phyloP scores from a whole-genome alignment of 78 protist genomes.

The slime mould (Dictyostelium discoideum) region dicty_2.7 NC_007089.4:330001-330500 shows the following conservation, averaged over 20 bases:
- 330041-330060: no score
- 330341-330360: no score
- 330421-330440: neutral
- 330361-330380: neutral
- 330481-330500: neutral
- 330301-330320: neutral
- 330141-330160: no score
- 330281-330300: neutral
- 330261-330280: neutral
- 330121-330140: no score
- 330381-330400: neutral
- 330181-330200: neutral
- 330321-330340: neutral
- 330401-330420: neutral
- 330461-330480: conserved; percentile 4
- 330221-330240: neutral
- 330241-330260: neutral
- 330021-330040: no score
- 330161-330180: neutral
- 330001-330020: no score
- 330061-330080: no score
- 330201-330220: no score
- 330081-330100: no score
- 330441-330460: conserved; percentile 26
- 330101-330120: no score